Base-by-base conservation (phyloP, 495 filamentous ascomycete species). In the Lepraria neglecta region DNA sequence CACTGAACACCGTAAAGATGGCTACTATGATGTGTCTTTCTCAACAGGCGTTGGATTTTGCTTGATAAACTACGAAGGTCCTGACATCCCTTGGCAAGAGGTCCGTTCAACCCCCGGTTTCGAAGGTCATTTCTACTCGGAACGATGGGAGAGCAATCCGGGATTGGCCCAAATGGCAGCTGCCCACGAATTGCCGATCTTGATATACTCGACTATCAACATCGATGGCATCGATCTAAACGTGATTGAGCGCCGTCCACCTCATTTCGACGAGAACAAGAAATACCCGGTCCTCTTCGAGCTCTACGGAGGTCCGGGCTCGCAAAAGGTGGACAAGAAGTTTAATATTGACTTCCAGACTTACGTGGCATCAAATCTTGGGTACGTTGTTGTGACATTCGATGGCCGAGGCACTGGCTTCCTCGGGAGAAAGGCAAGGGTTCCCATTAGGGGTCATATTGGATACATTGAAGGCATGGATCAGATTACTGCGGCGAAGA, bases 371-470 rank as follows among this genome's bases (percentile, higher is more conserved):
- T 88, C 88, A 4, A 84, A 75, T 28, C 80, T 98, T 0, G 91
- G 90, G n/a, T 97, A 97, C 75, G 80, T 98, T 58, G 92, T 96
- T 45, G 88, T 98, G 38, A 97, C 95, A 0, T 87, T 98, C 21
- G 94, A 98, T 73, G 90, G 89, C 14, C 84, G 94, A 50, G 94
- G 94, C 43, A 97, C 95, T 0, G 94, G 94, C 17, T 96, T 81
- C 73, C 88, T 91, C 44, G 94, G 94, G 33, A 87, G 94, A 48
- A 79, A 88, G 74, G 83, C 90, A 55, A 86, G 94, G 58, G 87
- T 87, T 61, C 82, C 90, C 61, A 81, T 94, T 51, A 84, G 94
- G 44, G 90, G 86, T 56, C 83, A 96, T 65, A 79, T 98, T 27
- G 94, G 94, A 24, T 75, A 87, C 68, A 90, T 83, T 68, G 94